Evolutionary conservation across 2,329 filamentous ascomycete species (phyloP).

Genomic region (Xylaria sp.): DNA sequence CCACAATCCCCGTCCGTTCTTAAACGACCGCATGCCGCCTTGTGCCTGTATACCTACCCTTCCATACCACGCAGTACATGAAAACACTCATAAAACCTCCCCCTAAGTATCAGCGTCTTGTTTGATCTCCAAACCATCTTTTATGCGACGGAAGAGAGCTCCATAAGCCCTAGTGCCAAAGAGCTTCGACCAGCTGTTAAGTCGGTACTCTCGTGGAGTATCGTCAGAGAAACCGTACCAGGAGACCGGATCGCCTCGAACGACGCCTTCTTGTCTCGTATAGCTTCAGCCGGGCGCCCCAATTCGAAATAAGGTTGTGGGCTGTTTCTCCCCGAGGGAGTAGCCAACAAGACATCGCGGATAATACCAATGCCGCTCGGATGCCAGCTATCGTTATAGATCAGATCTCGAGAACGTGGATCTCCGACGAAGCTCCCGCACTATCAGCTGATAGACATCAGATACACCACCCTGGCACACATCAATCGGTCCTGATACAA

Average conservation of each 20-base stretch:
- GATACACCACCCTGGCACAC: constrained; percentile 42
- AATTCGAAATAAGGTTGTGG: constrained; percentile 22
- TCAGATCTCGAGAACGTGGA: constrained; percentile 54
- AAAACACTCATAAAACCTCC: constrained; percentile 40
- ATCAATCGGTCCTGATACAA: constrained; percentile 45
- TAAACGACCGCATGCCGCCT: constrained; percentile 46
- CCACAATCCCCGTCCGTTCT: constrained; percentile 44
- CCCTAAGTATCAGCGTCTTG: constrained; percentile 38
- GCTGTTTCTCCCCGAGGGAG: constrained; percentile 12
- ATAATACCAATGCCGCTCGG: constrained; percentile 49
- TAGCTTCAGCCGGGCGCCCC: constrained; percentile 17
- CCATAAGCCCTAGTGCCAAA: constrained; percentile 11
- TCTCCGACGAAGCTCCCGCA: constrained; percentile 47
- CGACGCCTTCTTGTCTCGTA: constrained; percentile 27
- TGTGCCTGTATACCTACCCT: constrained; percentile 41
- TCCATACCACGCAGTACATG: constrained; percentile 41
- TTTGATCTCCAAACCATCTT: constrained; percentile 42
- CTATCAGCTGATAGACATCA: constrained; percentile 44
- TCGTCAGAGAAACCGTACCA: constrained; percentile 17
- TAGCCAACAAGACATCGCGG: constrained; percentile 18
- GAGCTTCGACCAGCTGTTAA: constrained; percentile 20
- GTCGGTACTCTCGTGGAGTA: constrained; percentile 24
- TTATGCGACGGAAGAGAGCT: constrained; percentile 37
- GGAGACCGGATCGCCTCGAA: constrained; percentile 24
- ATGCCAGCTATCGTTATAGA: constrained; percentile 59